These are phyloP conservation scores for Flaveria trinervia DNA, from an alignment of 129 eudicot species.

Conservation along the genomic window DNA sequence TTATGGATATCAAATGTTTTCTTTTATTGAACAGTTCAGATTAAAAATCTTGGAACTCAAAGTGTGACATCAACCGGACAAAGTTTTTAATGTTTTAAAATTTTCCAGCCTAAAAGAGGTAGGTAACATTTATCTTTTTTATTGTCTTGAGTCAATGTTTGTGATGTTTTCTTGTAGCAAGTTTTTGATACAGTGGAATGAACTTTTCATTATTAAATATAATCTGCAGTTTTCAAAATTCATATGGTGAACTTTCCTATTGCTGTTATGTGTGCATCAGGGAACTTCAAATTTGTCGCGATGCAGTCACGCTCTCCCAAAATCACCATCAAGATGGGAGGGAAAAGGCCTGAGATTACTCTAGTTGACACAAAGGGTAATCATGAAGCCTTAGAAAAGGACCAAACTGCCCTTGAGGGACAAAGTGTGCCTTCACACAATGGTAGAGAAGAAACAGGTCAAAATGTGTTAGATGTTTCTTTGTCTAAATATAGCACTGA, in stretches of 20 bases:
- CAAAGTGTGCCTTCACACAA: conserved; percentile 7
- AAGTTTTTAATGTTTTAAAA: not conserved
- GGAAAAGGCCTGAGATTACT: conserved; percentile 31
- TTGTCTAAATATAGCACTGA: conserved; percentile 35
- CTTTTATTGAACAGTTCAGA: conserved; percentile 20
- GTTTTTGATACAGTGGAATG: not conserved
- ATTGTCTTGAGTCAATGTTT: not conserved
- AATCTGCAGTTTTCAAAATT: no score
- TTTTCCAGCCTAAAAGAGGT: conserved; percentile 16
- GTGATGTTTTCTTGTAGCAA: not conserved
- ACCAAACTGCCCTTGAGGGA: conserved; percentile 34
- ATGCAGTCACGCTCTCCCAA: conserved; percentile 55
- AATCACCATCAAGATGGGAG: conserved; percentile 52
- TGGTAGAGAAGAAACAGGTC: conserved; percentile 23
- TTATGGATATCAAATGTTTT: not conserved
- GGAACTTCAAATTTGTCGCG: conserved; percentile 23
- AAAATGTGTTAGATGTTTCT: conserved; percentile 25
- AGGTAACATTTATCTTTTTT: conserved; percentile 19
- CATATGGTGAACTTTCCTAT: not conserved
- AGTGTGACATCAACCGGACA: conserved; percentile 5
- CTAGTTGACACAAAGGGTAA: conserved; percentile 13
- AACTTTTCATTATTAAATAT: no score
- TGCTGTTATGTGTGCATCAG: conserved; percentile 19
- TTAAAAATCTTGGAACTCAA: conserved; percentile 28
- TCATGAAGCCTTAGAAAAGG: conserved; percentile 31